These are phyloP conservation scores for Tricholoma terreum DNA, from an alignment of 768 basidiomycete genomes.

Conservation along the genomic window DNA sequence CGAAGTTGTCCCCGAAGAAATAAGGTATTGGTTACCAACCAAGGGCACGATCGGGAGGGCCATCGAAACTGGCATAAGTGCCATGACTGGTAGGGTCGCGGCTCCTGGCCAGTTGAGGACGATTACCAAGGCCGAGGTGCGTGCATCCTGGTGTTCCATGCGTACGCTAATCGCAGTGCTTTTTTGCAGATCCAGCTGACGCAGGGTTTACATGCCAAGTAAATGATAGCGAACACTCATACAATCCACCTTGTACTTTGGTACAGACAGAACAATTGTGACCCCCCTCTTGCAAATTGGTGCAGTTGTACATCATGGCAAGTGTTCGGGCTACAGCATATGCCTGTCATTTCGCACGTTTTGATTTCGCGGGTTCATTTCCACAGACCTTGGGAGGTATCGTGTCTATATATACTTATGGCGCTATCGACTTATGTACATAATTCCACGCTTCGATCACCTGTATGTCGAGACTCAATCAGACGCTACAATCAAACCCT, in stretches of 20 bases:
- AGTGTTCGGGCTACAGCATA: too few species aligned
- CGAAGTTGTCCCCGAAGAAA: conserved; percentile 74
- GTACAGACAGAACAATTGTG: background rate
- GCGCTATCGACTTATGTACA: too few species aligned
- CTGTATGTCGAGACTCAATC: background rate
- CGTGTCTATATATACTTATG: too few species aligned
- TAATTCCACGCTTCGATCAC: too few species aligned
- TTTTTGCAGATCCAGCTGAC: conserved; percentile 41
- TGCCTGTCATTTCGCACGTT: background rate
- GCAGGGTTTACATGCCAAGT: conserved; percentile 35
- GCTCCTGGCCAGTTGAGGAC: conserved; percentile 76
- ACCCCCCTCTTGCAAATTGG: too few species aligned
- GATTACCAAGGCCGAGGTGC: conserved; percentile 70
- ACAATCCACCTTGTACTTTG: background rate
- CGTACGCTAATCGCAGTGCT: background rate
- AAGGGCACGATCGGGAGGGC: conserved; percentile 56
- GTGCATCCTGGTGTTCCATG: conserved; percentile 13
- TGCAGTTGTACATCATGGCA: too few species aligned
- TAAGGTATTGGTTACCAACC: conserved; percentile 77
- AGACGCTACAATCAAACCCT: background rate
- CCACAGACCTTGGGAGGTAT: too few species aligned
- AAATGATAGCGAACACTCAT: conserved; percentile 3
- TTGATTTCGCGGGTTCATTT: background rate
- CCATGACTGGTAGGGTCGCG: conserved; percentile 59
- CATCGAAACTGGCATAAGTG: conserved; percentile 55